A percentile compares a stretch with the other conserved stretches of the same genome.
Conservation (phyloP, 257 asterid genomes). For the Striga asiatica region DNA sequence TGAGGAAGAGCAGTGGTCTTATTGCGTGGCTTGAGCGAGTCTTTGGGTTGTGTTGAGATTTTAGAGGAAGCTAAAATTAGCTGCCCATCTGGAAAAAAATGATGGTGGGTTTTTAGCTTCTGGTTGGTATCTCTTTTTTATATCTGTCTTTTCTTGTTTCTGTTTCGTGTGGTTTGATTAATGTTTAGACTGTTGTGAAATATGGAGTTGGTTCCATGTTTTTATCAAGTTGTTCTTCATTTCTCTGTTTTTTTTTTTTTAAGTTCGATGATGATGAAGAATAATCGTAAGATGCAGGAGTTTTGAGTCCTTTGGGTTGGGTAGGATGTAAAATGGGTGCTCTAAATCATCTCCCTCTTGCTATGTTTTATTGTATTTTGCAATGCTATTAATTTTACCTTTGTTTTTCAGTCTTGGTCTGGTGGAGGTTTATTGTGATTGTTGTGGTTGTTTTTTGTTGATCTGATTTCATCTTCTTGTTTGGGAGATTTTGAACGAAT, state of each 20-base stretch:
- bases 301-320: conserved; percentile 16
- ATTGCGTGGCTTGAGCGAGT: conserved; percentile 66
- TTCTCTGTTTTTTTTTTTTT: conserved; percentile 19
- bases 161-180: too few relatives aligned
- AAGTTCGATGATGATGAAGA: conserved; percentile 28
- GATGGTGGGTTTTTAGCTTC: not conserved
- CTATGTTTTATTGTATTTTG: too few relatives aligned
- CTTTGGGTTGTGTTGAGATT: too few relatives aligned
- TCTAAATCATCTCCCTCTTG: conserved; percentile 10
- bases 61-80: too few relatives aligned
- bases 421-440: conserved; percentile 11
- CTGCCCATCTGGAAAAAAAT: not conserved
- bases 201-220: conserved; percentile 1
- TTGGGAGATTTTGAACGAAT: too few relatives aligned
- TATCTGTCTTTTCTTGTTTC: not conserved
- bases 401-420: conserved; percentile 11
- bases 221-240: conserved; percentile 28
- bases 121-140: not conserved
- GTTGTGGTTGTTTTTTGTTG: not conserved
- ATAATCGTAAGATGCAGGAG: conserved; percentile 24
- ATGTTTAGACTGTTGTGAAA: too few relatives aligned
- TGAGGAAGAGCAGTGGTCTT: conserved; percentile 90
- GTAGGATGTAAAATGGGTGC: conserved; percentile 16
- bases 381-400: conserved; percentile 9
- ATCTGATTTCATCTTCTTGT: too few relatives aligned